phyloP scores from a whole-genome alignment of 2,329 filamentous ascomycete genomes.

The Penicillium corylophilum region DNA sequence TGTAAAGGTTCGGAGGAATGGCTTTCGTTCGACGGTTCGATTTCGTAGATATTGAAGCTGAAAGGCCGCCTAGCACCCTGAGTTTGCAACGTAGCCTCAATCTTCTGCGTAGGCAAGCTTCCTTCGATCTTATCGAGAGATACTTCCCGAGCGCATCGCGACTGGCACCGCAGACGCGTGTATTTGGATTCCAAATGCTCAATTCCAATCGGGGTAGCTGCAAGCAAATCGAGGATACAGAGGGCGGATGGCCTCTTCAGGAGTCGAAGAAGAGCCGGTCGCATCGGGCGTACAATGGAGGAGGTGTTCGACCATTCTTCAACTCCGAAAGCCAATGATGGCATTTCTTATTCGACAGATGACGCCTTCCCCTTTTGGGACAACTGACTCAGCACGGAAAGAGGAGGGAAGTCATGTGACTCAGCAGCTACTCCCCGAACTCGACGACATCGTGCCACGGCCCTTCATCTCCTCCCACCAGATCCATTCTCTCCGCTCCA shows the following conservation, averaged over 20 bases:
- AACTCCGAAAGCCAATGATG: neutral
- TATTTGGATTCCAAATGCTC: constrained; percentile 31
- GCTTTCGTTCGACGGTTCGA: constrained; percentile 19
- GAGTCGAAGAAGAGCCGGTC: constrained; percentile 44
- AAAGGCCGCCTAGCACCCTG: constrained; percentile 9
- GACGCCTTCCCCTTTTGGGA: constrained; percentile 19
- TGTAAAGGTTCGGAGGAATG: neutral
- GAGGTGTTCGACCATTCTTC: constrained; percentile 29
- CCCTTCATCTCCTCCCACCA: constrained; percentile 24
- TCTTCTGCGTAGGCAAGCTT: neutral
- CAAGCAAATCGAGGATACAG: constrained; percentile 36
- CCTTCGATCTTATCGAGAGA: constrained; percentile 3
- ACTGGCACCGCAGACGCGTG: constrained; percentile 31
- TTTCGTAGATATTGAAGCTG: constrained; percentile 30
- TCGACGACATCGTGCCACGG: constrained; percentile 32
- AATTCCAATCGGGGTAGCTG: constrained; percentile 31
- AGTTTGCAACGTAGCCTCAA: neutral
- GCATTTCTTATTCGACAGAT: constrained; percentile 5
- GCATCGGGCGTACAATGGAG: constrained; percentile 34
- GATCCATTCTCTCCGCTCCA: constrained; percentile 23
- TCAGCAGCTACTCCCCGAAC: constrained; percentile 23
- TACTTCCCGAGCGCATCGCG: constrained; percentile 13
- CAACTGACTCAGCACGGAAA: constrained; percentile 24
- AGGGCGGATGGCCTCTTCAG: constrained; percentile 44
- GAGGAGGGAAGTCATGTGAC: constrained; percentile 34